Base-by-base conservation (phyloP, 805 yeast genomes). In the Wickerhamomyces canadensis region DNA sequence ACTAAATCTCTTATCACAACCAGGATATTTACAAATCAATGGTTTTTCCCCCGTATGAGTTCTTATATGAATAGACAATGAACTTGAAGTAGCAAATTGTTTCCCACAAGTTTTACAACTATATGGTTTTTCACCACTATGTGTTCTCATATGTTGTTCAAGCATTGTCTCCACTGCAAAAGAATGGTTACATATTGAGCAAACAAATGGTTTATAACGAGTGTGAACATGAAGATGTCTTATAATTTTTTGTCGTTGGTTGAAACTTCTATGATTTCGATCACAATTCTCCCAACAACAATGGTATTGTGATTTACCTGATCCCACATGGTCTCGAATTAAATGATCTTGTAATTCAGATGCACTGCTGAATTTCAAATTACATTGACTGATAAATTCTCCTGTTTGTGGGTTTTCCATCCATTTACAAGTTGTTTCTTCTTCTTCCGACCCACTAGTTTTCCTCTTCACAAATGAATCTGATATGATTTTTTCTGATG, bases 41-140 rank as follows among this genome's bases (percentile, higher is more conserved):
- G 97, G 97, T 58, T 83, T 86, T 42, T 83, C 91, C 2, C 97
- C 97, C 1, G 95, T 84, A 59, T 91, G 98, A 2, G 80, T 80
- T 42, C 98, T 68, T 32, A 73, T 60, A 61, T 93, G 98, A 22
- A 91, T 86, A 2, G 87, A 81, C 31, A 89, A 65, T 13, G 93
- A 80, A 4, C 93, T 80, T 21, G 84, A 74, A 2, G 95, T 86
- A 10, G 95, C 83, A 64, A 91, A 91, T 19, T 65, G 57, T 57
- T 87, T 89, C 5, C 74, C 80, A 58, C 98, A 91, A 2, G 66
- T 54, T 19, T 70, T 65, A 58, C 98, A 91, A 36, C 58, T 59
- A 57, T 71, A 88, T 1, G 98, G 98, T 52, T 79, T 84, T 51
- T 88, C 97, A 3, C 96, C 96, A 1, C 91, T 78, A 57, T 91